Base-by-base conservation (phyloP, 2,329 filamentous ascomycete species). In the Berkeleyomyces basicola region DNA sequence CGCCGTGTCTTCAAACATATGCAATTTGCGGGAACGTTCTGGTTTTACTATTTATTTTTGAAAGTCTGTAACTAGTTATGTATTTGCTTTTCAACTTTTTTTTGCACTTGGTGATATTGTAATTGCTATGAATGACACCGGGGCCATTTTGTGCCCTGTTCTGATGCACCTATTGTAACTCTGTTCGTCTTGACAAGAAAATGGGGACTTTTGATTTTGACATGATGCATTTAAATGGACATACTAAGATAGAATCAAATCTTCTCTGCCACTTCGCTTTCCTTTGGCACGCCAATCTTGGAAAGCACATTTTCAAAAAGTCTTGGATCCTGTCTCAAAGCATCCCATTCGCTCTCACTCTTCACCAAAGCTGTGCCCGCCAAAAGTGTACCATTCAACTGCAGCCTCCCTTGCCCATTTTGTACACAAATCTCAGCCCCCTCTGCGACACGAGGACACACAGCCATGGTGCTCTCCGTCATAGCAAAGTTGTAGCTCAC, bases 401-500 rank as follows among this genome's bases (percentile, higher is more conserved):
- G 72, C 40, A 83, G 64, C 33, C 67, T 70, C 0, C 80, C 80
- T 2, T 76, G 67, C n/a, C 60, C 55, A 46, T 46, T 51, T 14
- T 3, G 3, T 1, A 74, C 69, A 4, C 67, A 67, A 1, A 74
- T 67, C 16, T 68, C 67, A 0, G 70, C 70, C 0, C 82, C 82
- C 68, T 85, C 82, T 0, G 77, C 74, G 1, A 75, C 66, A 1
- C 83, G 74, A 1, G 83, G 83, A 65, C 78, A 78, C 1, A 86
- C 64, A 0, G 79, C 79, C 69, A 86, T 75, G 0, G 72, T 74
- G 14, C 71, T 71, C 64, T 73, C 72, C 23, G 82, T 85, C 73
- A 86, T 76, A 59, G 79, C 82, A 66, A 85, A 71, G 68, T 85
- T 86, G 70, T 86, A 86, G 70, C 81, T 84, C 58, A 85, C 81